These are phyloP conservation scores for Macrotyloma uniflorum DNA, from an alignment of 306 rosid genomes.

Conservation along the genomic window DNA sequence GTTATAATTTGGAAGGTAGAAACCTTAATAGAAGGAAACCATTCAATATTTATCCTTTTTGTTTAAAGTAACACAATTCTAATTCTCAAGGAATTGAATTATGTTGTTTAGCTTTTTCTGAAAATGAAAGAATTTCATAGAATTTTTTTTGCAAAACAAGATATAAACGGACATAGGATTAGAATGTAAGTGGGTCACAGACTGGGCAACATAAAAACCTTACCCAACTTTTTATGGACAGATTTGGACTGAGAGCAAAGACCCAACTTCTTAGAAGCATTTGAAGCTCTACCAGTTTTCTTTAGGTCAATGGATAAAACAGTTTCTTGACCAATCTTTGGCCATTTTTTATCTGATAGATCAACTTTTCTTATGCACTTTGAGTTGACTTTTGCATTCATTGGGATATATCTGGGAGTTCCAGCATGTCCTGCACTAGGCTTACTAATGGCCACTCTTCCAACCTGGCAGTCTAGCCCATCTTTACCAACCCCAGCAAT, in stretches of 20 bases:
- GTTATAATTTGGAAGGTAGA: constrained; percentile 30
- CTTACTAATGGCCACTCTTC: constrained; percentile 47
- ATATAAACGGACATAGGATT: constrained; percentile 13
- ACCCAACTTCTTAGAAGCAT: constrained; percentile 51
- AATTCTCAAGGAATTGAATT: constrained; percentile 25
- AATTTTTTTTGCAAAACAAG: constrained; percentile 29
- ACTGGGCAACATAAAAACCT: constrained; percentile 42
- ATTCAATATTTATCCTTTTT: constrained; percentile 1
- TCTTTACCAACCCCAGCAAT: constrained; percentile 63
- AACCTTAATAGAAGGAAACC: constrained; percentile 27
- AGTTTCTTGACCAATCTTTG: constrained; percentile 56
- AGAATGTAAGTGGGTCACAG: background rate
- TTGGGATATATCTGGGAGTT: constrained; percentile 53
- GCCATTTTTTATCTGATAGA: constrained; percentile 52
- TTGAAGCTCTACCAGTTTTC: constrained; percentile 64
- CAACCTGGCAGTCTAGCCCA: constrained; percentile 60
- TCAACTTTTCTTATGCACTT: constrained; percentile 58
- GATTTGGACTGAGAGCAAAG: constrained; percentile 61
- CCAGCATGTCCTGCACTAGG: constrained; percentile 50
- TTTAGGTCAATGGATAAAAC: constrained; percentile 55
- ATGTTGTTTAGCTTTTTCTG: background rate
- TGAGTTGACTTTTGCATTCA: constrained; percentile 55
- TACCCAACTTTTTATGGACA: constrained; percentile 70
- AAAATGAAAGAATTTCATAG: constrained; percentile 9
- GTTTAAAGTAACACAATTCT: constrained; percentile 16